A percentile compares a stretch with the other conserved stretches of the same genome.
These are phyloP conservation scores for Dendrocalamus sinicus DNA, from an alignment of 176 grass and related monocot genomes.

Conservation along the genomic window DNA sequence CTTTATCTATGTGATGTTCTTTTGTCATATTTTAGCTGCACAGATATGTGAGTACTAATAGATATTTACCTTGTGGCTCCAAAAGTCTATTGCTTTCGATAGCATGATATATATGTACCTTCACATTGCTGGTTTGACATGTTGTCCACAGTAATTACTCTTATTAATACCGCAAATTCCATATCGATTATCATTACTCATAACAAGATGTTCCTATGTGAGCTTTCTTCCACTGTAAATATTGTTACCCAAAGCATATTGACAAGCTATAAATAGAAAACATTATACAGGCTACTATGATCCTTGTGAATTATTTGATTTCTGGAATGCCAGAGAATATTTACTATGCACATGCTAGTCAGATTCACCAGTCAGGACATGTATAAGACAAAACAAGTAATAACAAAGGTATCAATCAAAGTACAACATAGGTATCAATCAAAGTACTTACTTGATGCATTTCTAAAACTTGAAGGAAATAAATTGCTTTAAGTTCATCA, in stretches of 20 bases:
- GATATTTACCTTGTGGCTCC: not conserved
- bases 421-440: not conserved
- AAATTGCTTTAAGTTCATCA: slow-evolving; percentile 54
- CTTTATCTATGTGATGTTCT: not conserved
- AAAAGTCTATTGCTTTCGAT: not conserved
- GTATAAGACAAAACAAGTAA: slow-evolving; percentile 6
- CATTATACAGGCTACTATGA: not conserved
- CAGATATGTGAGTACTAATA: not conserved
- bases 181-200: slow-evolving; percentile 8
- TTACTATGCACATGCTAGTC: slow-evolving; percentile 14
- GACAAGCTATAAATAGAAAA: not conserved
- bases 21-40: not conserved
- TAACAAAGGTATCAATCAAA: not conserved
- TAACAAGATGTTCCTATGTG: not conserved
- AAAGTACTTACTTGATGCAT: slow-evolving; percentile 35
- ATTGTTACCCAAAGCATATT: not conserved
- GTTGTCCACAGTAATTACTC: not conserved
- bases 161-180: not conserved
- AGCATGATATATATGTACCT: not conserved
- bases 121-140: not conserved
- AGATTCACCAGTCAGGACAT: not conserved
- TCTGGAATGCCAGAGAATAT: not conserved
- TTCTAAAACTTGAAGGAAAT: slow-evolving; percentile 44
- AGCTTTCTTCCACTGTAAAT: not conserved
- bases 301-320: not conserved